These are phyloP conservation scores for Candida coleopterorum DNA, from an alignment of 805 yeast species.

Conservation along the genomic window DNA sequence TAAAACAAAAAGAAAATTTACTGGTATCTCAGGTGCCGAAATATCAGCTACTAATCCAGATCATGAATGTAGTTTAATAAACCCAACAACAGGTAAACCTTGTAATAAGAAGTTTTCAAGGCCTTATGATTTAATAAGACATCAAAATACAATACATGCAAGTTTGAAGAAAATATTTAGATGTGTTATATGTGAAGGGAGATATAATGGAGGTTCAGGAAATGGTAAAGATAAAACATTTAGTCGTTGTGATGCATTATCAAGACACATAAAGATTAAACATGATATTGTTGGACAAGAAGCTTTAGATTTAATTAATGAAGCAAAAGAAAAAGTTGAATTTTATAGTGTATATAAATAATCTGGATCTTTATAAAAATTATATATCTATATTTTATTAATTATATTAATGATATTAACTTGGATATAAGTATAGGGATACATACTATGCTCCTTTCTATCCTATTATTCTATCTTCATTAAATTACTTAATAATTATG, in stretches of 20 bases:
- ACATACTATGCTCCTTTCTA: too few species aligned
- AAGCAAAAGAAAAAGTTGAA: slow-evolving; percentile 75
- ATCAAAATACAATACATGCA: slow-evolving; percentile 47
- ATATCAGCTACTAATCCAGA: slow-evolving; percentile 31
- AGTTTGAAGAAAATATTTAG: slow-evolving; percentile 41
- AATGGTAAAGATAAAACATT: slow-evolving; percentile 48
- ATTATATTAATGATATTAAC: too few species aligned
- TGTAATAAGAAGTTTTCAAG: slow-evolving; percentile 84
- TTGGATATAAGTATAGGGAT: too few species aligned
- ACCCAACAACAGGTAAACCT: slow-evolving; percentile 56
- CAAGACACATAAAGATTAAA: slow-evolving; percentile 64
- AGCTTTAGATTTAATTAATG: slow-evolving; percentile 66
- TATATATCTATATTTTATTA: too few species aligned
- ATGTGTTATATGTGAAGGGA: slow-evolving; percentile 44
- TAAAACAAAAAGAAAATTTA: slow-evolving; percentile 1
- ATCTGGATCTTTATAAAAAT: too few species aligned
- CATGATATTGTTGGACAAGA: slow-evolving; percentile 67
- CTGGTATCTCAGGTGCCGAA: slow-evolving; percentile 22
- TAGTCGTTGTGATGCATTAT: slow-evolving; percentile 43
- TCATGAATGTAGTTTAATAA: slow-evolving; percentile 56
- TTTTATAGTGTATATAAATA: slow-evolving; percentile 28
- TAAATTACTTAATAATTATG: too few species aligned
- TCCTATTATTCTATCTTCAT: too few species aligned
- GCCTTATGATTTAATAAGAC: slow-evolving; percentile 43
- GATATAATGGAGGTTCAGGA: slow-evolving; percentile 43